phyloP scores from a whole-genome alignment of 139 green algal species.

The Volvox africanus region DNA sequence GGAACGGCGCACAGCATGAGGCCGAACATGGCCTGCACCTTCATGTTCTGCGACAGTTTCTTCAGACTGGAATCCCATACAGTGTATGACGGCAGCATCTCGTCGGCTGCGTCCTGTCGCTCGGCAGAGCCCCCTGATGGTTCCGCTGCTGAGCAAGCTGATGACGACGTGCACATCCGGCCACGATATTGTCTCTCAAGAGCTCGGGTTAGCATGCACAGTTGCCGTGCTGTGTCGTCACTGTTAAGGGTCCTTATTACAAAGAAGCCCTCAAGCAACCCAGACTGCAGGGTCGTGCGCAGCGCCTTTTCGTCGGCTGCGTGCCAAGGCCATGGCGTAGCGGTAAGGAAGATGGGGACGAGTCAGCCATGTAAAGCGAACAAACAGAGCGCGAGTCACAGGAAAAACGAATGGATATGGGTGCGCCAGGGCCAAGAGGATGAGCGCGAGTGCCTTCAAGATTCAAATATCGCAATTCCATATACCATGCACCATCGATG shows the following conservation, averaged over 20 bases:
- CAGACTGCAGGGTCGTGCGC: slow-evolving; percentile 29
- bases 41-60: neutral
- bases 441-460: too few relatives aligned
- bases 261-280: slow-evolving; percentile 50
- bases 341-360: neutral
- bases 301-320: slow-evolving; percentile 38
- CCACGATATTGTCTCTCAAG: slow-evolving; percentile 28
- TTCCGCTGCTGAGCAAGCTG: neutral
- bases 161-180: neutral
- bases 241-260: slow-evolving; percentile 27
- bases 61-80: slow-evolving; percentile 40
- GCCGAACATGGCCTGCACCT: slow-evolving; percentile 49
- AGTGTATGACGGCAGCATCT: neutral
- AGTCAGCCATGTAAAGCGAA: too few relatives aligned
- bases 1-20: slow-evolving; percentile 57
- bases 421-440: too few relatives aligned
- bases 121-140: neutral
- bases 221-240: slow-evolving; percentile 28
- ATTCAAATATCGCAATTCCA: too few relatives aligned
- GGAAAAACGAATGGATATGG: too few relatives aligned
- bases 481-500: too few relatives aligned
- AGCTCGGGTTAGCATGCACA: slow-evolving; percentile 44
- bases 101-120: neutral
- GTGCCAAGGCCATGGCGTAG: neutral
- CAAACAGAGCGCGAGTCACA: too few relatives aligned